Base-by-base conservation (phyloP, 140 eudicot genomes). In the Oenanthe javanica region DNA sequence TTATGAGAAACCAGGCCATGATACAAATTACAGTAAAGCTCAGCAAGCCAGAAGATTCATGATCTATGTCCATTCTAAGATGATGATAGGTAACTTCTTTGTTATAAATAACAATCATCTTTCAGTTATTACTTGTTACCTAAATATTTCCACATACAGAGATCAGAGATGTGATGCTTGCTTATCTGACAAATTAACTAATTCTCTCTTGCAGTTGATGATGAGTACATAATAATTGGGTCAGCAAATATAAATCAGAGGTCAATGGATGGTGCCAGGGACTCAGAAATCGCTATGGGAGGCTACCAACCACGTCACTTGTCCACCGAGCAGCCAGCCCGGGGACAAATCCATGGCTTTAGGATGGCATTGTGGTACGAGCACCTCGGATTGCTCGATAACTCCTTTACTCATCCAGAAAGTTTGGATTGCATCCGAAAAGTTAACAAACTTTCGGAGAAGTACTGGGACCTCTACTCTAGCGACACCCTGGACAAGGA, bases 251-350 rank as follows among this genome's bases (percentile, higher is more conserved):
- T 88, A 48, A 88, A 86, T 75, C 89, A 86, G 73, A 79, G 89
- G 79, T 88, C 91, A 14, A 86, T 88, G 91, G 91, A 86, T 11
- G 89, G 91, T 73, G 91, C 89, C 18, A 83, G 91, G 36, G 89
- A 88, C 79, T 81, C 91, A 0, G 91, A 88, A 80, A 88, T 88
- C 51, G 91, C 91, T 13, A 88, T 88, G 91, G 89, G 91, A 73
- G 91, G 87, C 3, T 88, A 81, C 79, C 91, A 88, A 61, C 86
- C 89, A 13, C 80, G 83, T 23, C 91, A 88, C 74, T 50, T 86
- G 43, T 52, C 91, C 1, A 86, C 76, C 78, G 46, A 80, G 50
- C 86, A 80, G 51, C 82, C 86, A 15, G 89, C 89, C 1, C 84
- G 91, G 82, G 91, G 89, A 31, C 84, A 88, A 14, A 57, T 88